Conservation (phyloP, 768 basidiomycete species). For the Galerina marginata region DNA sequence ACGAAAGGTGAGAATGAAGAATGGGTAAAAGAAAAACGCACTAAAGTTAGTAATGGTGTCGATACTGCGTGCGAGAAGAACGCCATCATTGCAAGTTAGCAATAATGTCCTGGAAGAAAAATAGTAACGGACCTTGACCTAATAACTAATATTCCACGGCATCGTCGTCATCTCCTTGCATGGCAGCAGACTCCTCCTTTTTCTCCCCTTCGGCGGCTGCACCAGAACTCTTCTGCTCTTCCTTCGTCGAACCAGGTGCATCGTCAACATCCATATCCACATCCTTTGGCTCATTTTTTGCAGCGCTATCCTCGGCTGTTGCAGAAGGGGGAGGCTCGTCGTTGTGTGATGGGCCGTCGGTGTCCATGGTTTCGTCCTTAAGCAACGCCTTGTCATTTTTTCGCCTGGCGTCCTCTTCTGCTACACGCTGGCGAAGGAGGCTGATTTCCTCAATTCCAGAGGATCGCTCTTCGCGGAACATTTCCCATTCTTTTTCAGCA, state of each 20-base stretch:
- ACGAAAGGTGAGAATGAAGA: conserved; percentile 24
- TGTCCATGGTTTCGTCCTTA: conserved; percentile 45
- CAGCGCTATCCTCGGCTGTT: conserved; percentile 21
- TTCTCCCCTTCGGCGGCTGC: conserved; percentile 43
- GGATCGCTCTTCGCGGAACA: conserved; percentile 65
- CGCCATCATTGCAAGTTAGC: not conserved
- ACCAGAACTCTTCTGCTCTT: conserved; percentile 41
- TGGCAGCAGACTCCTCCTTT: conserved; percentile 57
- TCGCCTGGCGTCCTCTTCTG: conserved; percentile 64
- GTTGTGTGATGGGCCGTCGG: conserved; percentile 26
- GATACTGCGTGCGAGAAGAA: conserved; percentile 6
- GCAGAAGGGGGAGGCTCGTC: conserved; percentile 21
- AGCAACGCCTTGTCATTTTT: conserved; percentile 36
- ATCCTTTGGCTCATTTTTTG: conserved; percentile 23
- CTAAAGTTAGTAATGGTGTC: conserved; percentile 22
- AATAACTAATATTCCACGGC: conserved; percentile 75
- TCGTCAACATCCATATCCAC: conserved; percentile 47
- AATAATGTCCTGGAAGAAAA: not conserved
- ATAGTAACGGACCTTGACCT: conserved; percentile 27
- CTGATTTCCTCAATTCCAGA: conserved; percentile 66
- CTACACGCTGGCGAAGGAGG: conserved; percentile 64
- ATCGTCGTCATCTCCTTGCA: conserved; percentile 78
- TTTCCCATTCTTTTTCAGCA: conserved; percentile 69
- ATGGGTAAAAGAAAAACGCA: conserved; percentile 27
- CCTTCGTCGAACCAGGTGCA: conserved; percentile 31